Conservation (phyloP, 345 rosid genomes). For the Ceriops tagal region DNA sequence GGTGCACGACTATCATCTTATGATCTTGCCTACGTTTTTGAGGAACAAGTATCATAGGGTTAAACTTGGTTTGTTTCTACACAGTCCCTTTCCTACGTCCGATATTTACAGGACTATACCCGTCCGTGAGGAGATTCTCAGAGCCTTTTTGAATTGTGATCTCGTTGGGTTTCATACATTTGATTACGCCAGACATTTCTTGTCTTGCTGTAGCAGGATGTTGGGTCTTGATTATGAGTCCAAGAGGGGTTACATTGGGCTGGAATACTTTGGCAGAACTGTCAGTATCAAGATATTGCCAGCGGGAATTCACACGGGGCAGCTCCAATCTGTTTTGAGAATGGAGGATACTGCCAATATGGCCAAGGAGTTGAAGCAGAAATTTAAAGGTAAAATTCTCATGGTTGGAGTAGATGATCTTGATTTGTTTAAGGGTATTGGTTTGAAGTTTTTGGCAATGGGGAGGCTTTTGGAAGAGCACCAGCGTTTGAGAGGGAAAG, state of each 20-base stretch:
- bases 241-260: conserved; percentile 77
- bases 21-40: conserved; percentile 69
- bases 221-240: conserved; percentile 72
- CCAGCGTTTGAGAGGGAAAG: conserved; percentile 42
- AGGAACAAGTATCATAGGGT: conserved; percentile 50
- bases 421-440: conserved; percentile 74
- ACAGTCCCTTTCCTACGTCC: conserved; percentile 70
- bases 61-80: conserved; percentile 70
- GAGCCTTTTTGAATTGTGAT: conserved; percentile 70
- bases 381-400: conserved; percentile 45
- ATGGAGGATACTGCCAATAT: conserved; percentile 34
- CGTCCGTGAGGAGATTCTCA: conserved; percentile 67
- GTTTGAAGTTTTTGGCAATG: conserved; percentile 68
- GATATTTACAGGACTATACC: conserved; percentile 69
- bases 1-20: conserved; percentile 84
- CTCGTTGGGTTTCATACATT: conserved; percentile 80
- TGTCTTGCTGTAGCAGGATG: conserved; percentile 81
- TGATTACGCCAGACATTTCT: conserved; percentile 84
- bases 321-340: conserved; percentile 45
- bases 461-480: conserved; percentile 55
- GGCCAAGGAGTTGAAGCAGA: conserved; percentile 56
- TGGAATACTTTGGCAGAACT: conserved; percentile 72
- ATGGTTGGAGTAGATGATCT: conserved; percentile 79
- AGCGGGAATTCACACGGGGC: conserved; percentile 73
- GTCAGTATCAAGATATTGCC: conserved; percentile 76